Evolutionary conservation across 306 rosid genomes (phyloP).

Genomic region (Mucuna pruriens): DNA sequence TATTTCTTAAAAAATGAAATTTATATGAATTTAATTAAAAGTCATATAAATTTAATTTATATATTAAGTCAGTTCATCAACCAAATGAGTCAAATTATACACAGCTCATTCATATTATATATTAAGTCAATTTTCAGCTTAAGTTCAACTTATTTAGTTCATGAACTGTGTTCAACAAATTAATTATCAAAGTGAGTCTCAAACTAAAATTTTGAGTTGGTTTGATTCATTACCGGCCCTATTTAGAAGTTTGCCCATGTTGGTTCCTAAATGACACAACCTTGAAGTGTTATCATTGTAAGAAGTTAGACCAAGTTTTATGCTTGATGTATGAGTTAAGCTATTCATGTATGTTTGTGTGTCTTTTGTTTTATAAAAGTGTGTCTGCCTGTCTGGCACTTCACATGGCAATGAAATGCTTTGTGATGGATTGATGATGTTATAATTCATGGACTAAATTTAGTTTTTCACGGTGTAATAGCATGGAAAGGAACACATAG

Average conservation of each 20-base stretch:
- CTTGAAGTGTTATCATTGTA: not conserved
- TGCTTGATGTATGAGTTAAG: constrained; percentile 21
- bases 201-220: too few relatives aligned
- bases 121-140: too few relatives aligned
- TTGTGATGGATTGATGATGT: constrained; percentile 13
- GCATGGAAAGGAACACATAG: not conserved
- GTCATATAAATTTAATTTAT: too few relatives aligned
- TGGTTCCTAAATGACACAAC: not conserved
- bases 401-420: not conserved
- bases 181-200: too few relatives aligned
- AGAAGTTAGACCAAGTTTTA: not conserved
- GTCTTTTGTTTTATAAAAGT: not conserved
- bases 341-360: not conserved
- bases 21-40: too few relatives aligned
- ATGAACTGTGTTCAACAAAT: too few relatives aligned
- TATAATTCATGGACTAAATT: not conserved
- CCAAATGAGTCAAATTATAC: too few relatives aligned
- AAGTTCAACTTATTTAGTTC: too few relatives aligned
- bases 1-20: too few relatives aligned
- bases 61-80: too few relatives aligned
- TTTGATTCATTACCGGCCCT: too few relatives aligned
- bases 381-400: not conserved
- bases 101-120: too few relatives aligned
- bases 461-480: not conserved
- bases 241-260: not conserved